Base-by-base conservation (phyloP, 2,329 filamentous ascomycete genomes). In the Cercospora canescens region DNA sequence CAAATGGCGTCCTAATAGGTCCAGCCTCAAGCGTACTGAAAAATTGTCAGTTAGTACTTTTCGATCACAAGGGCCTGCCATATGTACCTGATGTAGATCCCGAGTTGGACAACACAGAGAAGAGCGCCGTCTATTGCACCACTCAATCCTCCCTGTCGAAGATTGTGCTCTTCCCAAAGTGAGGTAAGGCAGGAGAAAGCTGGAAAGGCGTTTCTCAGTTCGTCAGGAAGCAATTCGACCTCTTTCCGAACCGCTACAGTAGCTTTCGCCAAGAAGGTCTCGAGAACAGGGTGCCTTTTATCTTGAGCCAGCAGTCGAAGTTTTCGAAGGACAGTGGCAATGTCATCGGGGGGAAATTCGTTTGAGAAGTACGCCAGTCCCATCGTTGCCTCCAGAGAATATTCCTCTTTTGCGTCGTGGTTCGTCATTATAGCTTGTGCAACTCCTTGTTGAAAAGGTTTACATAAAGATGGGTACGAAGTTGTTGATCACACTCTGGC, bases 341-440 rank as follows among this genome's bases (percentile, higher is more conserved):
- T 68, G 66, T 84, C 79, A 37, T 83, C 82, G n/a, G 73, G 76
- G 0, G 83, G 82, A 60, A 85, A 82, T 66, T 84, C 82, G 64
- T 84, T 82, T 68, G 79, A 77, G 72, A 84, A 84, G 70, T 79
- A 83, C n/a, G 77, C 59, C 37, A 83, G 12, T 3, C 58, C 58
- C 62, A 62, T 65, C 2, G 8, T 18, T 21, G 6, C 41, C 6
- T 48, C 41, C 9, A 24, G 0, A 2, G 41, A 4, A n/a, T 4
- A 12, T 1, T 48, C 41, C 4, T 21, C n/a, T 48, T 48, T 48
- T 21, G 41, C 9, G 18, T 21, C 18, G 41, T 48, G 41, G 11
- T 48, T 48, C n/a, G 41, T 48, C 41, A 48, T 48, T n/a, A 21
- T 48, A 1, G 18, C 4, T 14, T 48, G 41, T 48, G 41, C 21